Evolutionary conservation across 2,329 filamentous ascomycete species (phyloP).

Genomic region (Fusarium begoniae): DNA sequence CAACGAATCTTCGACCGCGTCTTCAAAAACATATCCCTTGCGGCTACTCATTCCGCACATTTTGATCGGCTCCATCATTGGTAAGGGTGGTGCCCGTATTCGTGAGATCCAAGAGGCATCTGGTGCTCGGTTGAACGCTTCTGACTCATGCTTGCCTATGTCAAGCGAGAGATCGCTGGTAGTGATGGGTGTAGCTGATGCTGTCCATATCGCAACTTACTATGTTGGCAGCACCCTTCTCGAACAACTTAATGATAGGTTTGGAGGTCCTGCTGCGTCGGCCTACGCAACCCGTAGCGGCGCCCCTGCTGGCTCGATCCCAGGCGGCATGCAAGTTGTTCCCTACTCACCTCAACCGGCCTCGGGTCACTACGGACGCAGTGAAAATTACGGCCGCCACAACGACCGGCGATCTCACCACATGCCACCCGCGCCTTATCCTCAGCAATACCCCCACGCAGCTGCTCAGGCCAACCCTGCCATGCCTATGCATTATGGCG

Average conservation of each 20-base stretch:
- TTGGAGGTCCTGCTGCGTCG: constrained; percentile 95
- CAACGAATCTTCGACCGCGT: constrained; percentile 84
- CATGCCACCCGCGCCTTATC: constrained; percentile 77
- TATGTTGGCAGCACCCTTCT: constrained; percentile 98
- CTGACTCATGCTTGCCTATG: constrained; percentile 90
- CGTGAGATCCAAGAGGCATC: constrained; percentile 99
- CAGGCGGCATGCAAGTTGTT: constrained; percentile 98
- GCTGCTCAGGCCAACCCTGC: constrained; percentile 68
- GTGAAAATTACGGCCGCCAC: constrained; percentile 82
- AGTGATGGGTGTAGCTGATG: constrained; percentile 96
- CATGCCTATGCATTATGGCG: constrained; percentile 82
- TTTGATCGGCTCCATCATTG: constrained; percentile 97
- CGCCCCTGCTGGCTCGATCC: constrained; percentile 90
- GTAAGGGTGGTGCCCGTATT: constrained; percentile 94
- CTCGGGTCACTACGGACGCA: constrained; percentile 90
- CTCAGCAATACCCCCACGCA: constrained; percentile 74
- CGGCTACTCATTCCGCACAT: constrained; percentile 96
- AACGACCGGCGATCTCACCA: constrained; percentile 78
- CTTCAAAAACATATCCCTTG: constrained; percentile 97
- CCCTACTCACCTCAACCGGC: constrained; percentile 95
- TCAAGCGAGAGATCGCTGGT: constrained; percentile 98
- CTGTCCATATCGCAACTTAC: constrained; percentile 98
- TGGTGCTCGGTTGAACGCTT: constrained; percentile 94
- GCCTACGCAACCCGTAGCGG: constrained; percentile 96
- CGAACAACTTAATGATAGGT: constrained; percentile 96